phyloP scores from a whole-genome alignment of 225 moss, liverwort and hornwort species.

The Anthoceros angustus region DNA sequence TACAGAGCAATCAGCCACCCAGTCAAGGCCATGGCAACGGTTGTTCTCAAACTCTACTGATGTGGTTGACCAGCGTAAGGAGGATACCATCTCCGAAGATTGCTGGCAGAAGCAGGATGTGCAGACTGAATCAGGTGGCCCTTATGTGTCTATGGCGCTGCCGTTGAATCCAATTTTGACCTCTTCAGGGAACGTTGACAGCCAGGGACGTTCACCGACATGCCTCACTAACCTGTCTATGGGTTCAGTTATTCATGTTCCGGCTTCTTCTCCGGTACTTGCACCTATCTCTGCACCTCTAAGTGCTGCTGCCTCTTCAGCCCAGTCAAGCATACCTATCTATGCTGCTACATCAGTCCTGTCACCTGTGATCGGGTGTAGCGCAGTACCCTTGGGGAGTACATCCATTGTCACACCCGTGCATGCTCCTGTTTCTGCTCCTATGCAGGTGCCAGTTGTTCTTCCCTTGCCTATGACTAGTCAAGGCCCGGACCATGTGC shows the following conservation, averaged over 20 bases:
- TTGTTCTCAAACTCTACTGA: conserved; percentile 16
- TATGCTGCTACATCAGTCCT: background rate
- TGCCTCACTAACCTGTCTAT: conserved; percentile 8
- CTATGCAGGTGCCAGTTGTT: conserved; percentile 27
- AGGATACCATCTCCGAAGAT: conserved; percentile 13
- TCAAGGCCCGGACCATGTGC: conserved; percentile 32
- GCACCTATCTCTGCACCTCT: conserved; percentile 18
- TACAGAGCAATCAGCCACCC: conserved; percentile 14
- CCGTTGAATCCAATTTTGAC: conserved; percentile 14
- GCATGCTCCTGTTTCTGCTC: conserved; percentile 31
- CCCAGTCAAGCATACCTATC: background rate
- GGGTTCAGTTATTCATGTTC: conserved; percentile 25
- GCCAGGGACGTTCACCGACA: background rate
- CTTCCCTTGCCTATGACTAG: conserved; percentile 14
- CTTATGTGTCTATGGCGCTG: conserved; percentile 4
- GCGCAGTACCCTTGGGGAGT: background rate
- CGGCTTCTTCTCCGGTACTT: conserved; percentile 14
- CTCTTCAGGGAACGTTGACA: background rate
- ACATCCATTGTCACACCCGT: background rate
- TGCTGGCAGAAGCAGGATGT: conserved; percentile 13
- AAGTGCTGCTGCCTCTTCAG: conserved; percentile 15
- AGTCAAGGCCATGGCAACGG: conserved; percentile 27
- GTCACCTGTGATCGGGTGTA: background rate
- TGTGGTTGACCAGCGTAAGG: conserved; percentile 8
- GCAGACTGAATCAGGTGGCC: background rate